Base-by-base conservation (phyloP, 208 protist genomes). In the Acanthamoeba healyi region DNA sequence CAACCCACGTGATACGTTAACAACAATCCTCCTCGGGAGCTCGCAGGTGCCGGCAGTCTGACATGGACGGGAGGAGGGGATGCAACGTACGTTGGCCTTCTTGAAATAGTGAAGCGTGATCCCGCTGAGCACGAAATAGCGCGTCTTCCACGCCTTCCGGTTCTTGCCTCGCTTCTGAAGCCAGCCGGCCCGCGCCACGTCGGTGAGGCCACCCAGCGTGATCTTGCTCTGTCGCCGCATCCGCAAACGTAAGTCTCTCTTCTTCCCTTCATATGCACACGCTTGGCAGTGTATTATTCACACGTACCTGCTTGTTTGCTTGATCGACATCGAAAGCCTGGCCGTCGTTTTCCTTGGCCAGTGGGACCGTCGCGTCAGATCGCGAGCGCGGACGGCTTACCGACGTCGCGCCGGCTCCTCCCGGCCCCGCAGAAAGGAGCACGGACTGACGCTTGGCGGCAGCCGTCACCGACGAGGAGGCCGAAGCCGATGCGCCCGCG, bases 41-140 rank as follows among this genome's bases (percentile, higher is more conserved):
- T 22, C 17, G 12, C 17, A 40, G 32, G 0, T 74, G 22, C 65
- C 34, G 26, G 29, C 32, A 26, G 14, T 51, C n/a, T 22, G 19
- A n/a, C 22, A 26, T 26, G 7, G 15, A 6, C 56, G 7, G 26
- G 0, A 79, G 67, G 12, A 29, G 15, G 17, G n/a, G 17, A 36
- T 29, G 70, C 5, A 32, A 26, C 58, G 54, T 92, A 92, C 86
- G 36, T 92, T 92, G 63, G 86, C 38, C 36, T 92, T 92, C 44
- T 77, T 92, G 86, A 92, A 92, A 26, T 92, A 92, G 86, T 92
- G 74, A 58, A 92, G 86, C 0, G 29, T n/a, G 4, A 56, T 74
- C n/a, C 58, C n/a, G 63, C 12, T 26, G 86, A 92, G 86, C 26
- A 92, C 44, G 36, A 92, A 92, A 38, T 58, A 92, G 51, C 86